A percentile compares a stretch with the other conserved stretches of the same genome.
phyloP scores from a whole-genome alignment of 225 moss, liverwort and hornwort species.

The Polytrichum formosum region DNA sequence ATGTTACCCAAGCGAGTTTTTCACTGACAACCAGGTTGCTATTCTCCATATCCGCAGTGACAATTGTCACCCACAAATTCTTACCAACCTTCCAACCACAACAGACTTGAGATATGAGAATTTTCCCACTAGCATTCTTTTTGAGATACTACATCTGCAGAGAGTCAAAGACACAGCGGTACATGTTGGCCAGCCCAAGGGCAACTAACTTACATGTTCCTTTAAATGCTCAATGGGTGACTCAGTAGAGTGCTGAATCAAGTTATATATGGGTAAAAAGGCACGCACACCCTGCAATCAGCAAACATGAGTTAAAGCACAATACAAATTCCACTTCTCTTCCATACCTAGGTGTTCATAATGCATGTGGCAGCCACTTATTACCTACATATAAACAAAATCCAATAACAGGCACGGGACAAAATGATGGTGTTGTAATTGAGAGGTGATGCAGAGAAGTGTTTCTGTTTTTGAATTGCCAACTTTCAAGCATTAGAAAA shows the following conservation, averaged over 20 bases:
- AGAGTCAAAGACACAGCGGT: not conserved
- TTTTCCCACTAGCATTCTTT: too few species aligned
- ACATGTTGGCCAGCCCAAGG: not conserved
- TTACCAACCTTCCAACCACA: conserved; percentile 34
- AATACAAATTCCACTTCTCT: not conserved
- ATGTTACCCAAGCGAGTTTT: conserved; percentile 57
- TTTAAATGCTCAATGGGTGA: conserved; percentile 26
- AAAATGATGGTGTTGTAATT: too few species aligned
- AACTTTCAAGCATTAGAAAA: too few species aligned
- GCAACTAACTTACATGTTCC: conserved; percentile 37
- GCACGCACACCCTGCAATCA: conserved; percentile 49
- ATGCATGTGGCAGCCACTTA: too few species aligned
- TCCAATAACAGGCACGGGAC: too few species aligned
- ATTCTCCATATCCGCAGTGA: conserved; percentile 36
- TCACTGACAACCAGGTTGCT: conserved; percentile 55
- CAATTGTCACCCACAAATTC: conserved; percentile 42
- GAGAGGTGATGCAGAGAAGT: too few species aligned
- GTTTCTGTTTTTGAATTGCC: too few species aligned
- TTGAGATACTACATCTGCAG: not conserved
- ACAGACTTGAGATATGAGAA: not conserved
- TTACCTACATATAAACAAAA: too few species aligned
- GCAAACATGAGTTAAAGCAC: conserved; percentile 9
- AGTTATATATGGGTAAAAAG: conserved; percentile 47
- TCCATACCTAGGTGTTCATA: not conserved
- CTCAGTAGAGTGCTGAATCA: conserved; percentile 30